A percentile compares a stretch with the other conserved stretches of the same genome.
phyloP scores from a whole-genome alignment of 331 rosid genomes.

The Ulmus americana region DNA sequence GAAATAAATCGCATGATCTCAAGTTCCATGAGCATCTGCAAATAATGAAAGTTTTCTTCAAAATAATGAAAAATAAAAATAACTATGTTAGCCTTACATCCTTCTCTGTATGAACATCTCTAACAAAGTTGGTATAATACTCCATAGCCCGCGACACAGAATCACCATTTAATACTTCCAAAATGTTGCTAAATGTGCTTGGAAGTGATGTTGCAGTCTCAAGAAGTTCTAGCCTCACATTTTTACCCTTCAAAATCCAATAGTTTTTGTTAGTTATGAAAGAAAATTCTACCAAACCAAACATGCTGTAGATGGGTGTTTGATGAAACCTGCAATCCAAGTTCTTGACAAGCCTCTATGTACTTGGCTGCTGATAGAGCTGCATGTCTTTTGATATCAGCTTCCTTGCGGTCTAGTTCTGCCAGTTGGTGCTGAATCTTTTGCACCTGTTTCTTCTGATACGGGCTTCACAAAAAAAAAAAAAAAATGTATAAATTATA shows the following conservation, averaged over 20 bases:
- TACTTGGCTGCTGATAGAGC: conserved; percentile 67
- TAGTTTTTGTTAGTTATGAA: conserved; percentile 7
- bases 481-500: conserved; percentile 5
- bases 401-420: conserved; percentile 85
- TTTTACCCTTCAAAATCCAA: conserved; percentile 55
- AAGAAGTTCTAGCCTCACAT: conserved; percentile 69
- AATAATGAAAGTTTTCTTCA: neutral
- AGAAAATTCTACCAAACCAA: conserved; percentile 6
- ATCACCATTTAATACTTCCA: conserved; percentile 63
- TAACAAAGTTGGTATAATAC: conserved; percentile 71
- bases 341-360: conserved; percentile 91
- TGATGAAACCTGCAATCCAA: conserved; percentile 74
- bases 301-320: conserved; percentile 6
- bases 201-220: conserved; percentile 90
- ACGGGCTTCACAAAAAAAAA: conserved; percentile 50
- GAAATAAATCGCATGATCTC: conserved; percentile 7
- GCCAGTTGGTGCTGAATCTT: conserved; percentile 84
- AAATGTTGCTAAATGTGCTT: conserved; percentile 55
- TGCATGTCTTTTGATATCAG: conserved; percentile 78
- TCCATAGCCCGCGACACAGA: conserved; percentile 64
- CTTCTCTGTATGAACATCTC: conserved; percentile 72
- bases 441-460: conserved; percentile 80
- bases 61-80: conserved; percentile 13
- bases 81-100: conserved; percentile 50
- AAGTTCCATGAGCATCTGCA: conserved; percentile 8